phyloP scores from a whole-genome alignment of 2,329 filamentous ascomycete genomes.

The Aspergillus aculeatinus region DNA sequence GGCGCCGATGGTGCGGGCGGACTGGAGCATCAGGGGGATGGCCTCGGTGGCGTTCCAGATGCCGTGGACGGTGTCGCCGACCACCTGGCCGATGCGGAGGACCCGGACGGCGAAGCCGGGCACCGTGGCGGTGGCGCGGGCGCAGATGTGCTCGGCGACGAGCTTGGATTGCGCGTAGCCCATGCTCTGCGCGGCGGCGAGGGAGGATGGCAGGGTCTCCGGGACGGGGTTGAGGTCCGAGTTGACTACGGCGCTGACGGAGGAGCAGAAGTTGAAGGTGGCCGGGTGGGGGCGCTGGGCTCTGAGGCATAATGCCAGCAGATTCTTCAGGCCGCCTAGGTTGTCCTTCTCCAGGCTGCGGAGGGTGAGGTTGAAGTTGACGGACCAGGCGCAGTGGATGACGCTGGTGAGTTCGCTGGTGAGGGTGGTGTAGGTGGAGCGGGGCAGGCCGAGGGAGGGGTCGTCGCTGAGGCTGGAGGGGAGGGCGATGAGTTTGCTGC shows the following conservation, averaged over 20 bases:
- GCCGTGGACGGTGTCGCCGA: conserved; percentile 29
- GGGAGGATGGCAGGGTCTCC: conserved; percentile 34
- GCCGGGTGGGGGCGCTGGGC: conserved; percentile 32
- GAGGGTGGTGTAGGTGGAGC: conserved; percentile 43
- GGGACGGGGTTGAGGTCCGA: conserved; percentile 28
- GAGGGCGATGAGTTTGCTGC: conserved; percentile 48
- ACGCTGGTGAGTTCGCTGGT: conserved; percentile 50
- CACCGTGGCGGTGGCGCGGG: conserved; percentile 21
- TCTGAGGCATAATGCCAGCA: conserved; percentile 39
- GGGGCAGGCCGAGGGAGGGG: conserved; percentile 49
- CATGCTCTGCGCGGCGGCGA: conserved; percentile 41
- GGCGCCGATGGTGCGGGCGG: conserved; percentile 44
- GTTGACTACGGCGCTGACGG: conserved; percentile 45
- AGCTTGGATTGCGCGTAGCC: conserved; percentile 46
- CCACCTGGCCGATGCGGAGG: conserved; percentile 38
- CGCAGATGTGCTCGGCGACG: conserved; percentile 34
- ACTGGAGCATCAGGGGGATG: conserved; percentile 54
- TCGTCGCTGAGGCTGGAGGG: conserved; percentile 51
- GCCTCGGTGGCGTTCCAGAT: conserved; percentile 36
- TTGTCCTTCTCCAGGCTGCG: conserved; percentile 56
- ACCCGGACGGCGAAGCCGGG: conserved; percentile 17
- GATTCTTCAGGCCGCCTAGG: conserved; percentile 50
- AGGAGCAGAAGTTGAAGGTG: conserved; percentile 53
- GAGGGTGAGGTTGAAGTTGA: conserved; percentile 62
- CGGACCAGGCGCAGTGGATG: conserved; percentile 64